phyloP scores from a whole-genome alignment of 441 rosid species.

The Erodium texanum region DNA sequence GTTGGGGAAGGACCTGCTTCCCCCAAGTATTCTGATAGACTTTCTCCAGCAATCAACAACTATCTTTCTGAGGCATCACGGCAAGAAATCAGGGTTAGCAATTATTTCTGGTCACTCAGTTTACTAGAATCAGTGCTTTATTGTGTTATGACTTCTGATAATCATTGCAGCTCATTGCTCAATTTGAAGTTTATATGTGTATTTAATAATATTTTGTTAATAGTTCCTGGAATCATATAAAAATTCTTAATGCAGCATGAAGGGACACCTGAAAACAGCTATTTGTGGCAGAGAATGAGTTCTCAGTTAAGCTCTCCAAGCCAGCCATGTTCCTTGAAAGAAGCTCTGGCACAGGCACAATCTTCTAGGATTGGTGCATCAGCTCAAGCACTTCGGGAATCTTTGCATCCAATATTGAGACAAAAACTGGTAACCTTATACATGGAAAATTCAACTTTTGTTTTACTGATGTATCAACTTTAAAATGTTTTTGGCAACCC shows the following conservation, averaged over 20 bases:
- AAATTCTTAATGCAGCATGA: constrained; percentile 51
- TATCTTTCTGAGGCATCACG: constrained; percentile 98
- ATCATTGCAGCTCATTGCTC: not conserved
- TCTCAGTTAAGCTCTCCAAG: constrained; percentile 98
- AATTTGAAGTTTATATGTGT: not conserved
- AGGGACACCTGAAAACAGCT: constrained; percentile 94
- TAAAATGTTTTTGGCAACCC: too few relatives aligned
- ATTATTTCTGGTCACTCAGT: not conserved
- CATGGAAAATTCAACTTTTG: constrained; percentile 4
- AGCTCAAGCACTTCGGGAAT: constrained; percentile 94
- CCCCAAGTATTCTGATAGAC: constrained; percentile 95
- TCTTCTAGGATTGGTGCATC: constrained; percentile 99
- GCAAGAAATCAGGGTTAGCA: constrained; percentile 90
- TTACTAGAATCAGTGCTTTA: not conserved
- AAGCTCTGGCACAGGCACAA: constrained; percentile 98
- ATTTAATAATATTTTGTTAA: not conserved
- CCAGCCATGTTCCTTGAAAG: constrained; percentile 97
- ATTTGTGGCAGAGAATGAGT: constrained; percentile 94
- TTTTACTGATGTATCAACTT: too few relatives aligned
- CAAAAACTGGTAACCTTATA: constrained; percentile 68
- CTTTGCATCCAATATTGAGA: constrained; percentile 91
- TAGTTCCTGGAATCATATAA: not conserved
- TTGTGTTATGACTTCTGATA: not conserved
- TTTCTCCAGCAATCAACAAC: constrained; percentile 87
- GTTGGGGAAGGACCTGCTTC: constrained; percentile 77